A percentile compares a stretch with the other conserved stretches of the same genome.
Evolutionary conservation across 257 asterid genomes (phyloP).

Genomic region (Voacanga thouarsii): DNA sequence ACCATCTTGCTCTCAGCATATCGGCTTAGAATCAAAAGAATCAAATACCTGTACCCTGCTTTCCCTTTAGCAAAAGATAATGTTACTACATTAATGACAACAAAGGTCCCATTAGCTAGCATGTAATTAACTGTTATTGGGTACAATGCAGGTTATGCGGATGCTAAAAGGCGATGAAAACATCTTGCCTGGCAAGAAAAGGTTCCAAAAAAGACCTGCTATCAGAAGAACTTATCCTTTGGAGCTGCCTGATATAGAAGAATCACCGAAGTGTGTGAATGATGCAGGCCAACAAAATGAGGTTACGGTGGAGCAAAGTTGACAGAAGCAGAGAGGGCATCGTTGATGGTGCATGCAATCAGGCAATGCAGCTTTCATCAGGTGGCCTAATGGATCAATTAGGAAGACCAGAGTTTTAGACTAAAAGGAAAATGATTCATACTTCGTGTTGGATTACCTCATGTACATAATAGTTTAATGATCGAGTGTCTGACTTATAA

Average conservation of each 20-base stretch:
- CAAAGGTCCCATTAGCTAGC: not conserved
- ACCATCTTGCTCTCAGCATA: not conserved
- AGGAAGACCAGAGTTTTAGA: not conserved
- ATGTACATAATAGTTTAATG: too few species aligned
- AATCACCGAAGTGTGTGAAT: conserved; percentile 9
- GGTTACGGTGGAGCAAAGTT: conserved; percentile 16
- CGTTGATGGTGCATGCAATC: not conserved
- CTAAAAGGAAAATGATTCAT: not conserved
- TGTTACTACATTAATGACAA: not conserved
- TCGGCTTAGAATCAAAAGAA: not conserved
- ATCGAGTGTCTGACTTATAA: too few species aligned
- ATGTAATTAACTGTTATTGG: not conserved
- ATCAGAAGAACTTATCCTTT: conserved; percentile 47
- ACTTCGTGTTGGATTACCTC: not conserved
- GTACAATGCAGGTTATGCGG: conserved; percentile 49
- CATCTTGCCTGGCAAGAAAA: conserved; percentile 48
- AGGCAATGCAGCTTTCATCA: conserved; percentile 2
- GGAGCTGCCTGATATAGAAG: conserved; percentile 14
- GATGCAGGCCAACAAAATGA: conserved; percentile 19
- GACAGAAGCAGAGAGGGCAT: not conserved
- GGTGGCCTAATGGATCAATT: not conserved
- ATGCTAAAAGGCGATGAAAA: conserved; percentile 75
- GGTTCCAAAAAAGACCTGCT: conserved; percentile 70
- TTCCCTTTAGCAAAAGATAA: not conserved
- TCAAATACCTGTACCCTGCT: not conserved